These are phyloP conservation scores for Phytopythium sindhum DNA, from an alignment of 352 stramenopile species.

Conservation along the genomic window DNA sequence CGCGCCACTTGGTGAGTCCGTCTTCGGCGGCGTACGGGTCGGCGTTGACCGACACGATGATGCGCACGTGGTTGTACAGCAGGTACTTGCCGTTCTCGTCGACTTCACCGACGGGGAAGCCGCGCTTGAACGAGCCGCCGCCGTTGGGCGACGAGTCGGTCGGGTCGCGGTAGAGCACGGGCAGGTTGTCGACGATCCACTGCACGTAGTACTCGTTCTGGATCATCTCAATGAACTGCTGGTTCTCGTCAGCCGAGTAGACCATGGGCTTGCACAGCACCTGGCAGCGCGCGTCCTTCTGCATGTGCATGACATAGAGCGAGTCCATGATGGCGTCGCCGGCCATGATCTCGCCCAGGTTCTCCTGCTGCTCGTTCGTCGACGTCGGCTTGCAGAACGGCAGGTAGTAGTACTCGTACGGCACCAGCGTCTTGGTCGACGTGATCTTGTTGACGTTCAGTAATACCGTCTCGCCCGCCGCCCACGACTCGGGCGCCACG, in stretches of 20 bases:
- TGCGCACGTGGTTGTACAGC: conserved; percentile 98
- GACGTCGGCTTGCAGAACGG: conserved; percentile 87
- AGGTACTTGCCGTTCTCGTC: conserved; percentile 91
- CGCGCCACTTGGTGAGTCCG: conserved; percentile 67
- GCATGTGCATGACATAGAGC: conserved; percentile 88
- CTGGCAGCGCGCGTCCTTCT: conserved; percentile 85
- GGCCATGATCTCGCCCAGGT: conserved; percentile 91
- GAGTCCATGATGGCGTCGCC: conserved; percentile 91
- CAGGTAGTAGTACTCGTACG: conserved; percentile 99
- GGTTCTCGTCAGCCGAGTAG: conserved; percentile 75
- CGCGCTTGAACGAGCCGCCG: conserved; percentile 80
- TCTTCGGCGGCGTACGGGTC: conserved; percentile 75
- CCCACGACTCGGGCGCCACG: conserved; percentile 81
- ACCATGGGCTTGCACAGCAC: conserved; percentile 88
- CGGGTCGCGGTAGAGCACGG: conserved; percentile 83
- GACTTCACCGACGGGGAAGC: conserved; percentile 92
- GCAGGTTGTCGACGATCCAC: conserved; percentile 92
- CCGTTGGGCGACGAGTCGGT: conserved; percentile 48
- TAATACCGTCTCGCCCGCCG: conserved; percentile 76
- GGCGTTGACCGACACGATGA: conserved; percentile 91
- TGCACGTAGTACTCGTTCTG: conserved; percentile 95
- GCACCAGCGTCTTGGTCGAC: conserved; percentile 97
- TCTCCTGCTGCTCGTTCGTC: conserved; percentile 87
- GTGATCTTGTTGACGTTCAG: conserved; percentile 99
- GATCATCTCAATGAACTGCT: conserved; percentile 91